Evolutionary conservation across 2,329 filamentous ascomycete genomes (phyloP).

Genomic region (Orbilia blumenaviensis): DNA sequence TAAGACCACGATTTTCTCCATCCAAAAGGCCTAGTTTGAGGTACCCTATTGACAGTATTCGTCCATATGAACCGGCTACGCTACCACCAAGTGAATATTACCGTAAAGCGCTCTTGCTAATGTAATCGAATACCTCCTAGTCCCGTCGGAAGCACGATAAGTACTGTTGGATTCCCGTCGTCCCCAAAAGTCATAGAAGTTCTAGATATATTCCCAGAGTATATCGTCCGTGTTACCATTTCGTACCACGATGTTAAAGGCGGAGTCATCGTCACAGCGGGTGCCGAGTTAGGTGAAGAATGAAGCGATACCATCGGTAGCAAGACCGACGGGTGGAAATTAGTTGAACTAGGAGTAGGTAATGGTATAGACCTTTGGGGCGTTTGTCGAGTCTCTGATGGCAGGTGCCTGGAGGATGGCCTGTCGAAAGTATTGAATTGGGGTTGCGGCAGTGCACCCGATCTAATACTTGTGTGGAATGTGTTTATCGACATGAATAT

Average conservation of each 20-base stretch:
- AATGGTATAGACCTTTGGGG: neutral
- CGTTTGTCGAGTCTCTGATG: neutral
- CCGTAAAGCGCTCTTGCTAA: no score
- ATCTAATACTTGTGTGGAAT: no score
- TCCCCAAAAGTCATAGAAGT: neutral
- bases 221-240: conserved; percentile 2
- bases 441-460: no score
- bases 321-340: neutral
- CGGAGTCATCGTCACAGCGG: neutral
- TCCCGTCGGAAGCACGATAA: conserved; percentile 4
- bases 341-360: neutral
- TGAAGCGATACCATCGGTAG: neutral
- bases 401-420: no score
- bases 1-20: no score
- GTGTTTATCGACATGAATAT: no score
- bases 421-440: no score
- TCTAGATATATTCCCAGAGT: neutral
- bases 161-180: neutral
- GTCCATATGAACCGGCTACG: no score
- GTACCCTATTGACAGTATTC: no score
- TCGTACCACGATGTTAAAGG: neutral
- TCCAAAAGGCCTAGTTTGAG: no score
- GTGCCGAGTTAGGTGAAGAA: neutral
- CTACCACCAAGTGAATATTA: no score
- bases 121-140: neutral